phyloP scores from a whole-genome alignment of 768 basidiomycete genomes.

The Naganishia vishniacii region DNA sequence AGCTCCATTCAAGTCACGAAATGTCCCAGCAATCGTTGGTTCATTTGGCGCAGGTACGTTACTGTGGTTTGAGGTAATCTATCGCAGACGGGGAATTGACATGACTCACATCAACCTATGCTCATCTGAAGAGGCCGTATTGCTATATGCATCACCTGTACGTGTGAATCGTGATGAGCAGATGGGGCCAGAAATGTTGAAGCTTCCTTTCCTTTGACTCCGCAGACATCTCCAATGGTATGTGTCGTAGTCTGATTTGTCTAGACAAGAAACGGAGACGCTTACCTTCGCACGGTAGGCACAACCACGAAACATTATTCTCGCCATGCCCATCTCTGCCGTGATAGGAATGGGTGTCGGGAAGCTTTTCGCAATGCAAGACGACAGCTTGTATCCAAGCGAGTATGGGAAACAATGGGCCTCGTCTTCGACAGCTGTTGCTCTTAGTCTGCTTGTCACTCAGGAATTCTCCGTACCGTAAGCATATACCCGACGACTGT shows the following conservation, averaged over 20 bases:
- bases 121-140: neutral
- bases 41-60: conserved; percentile 10
- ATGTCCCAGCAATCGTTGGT: conserved; percentile 3
- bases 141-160: conserved; percentile 7
- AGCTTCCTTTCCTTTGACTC: neutral
- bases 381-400: conserved; percentile 9
- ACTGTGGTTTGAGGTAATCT: neutral
- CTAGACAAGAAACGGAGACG: no score
- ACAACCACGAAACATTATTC: conserved; percentile 16
- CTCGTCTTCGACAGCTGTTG: conserved; percentile 16
- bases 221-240: conserved; percentile 17
- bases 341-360: conserved; percentile 19
- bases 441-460: conserved; percentile 21
- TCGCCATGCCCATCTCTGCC: conserved; percentile 19
- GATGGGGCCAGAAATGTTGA: neutral
- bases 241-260: neutral
- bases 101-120: neutral
- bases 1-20: conserved; percentile 1
- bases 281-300: no score
- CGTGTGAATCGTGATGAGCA: neutral
- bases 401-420: conserved; percentile 24
- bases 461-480: conserved; percentile 22
- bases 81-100: no score
- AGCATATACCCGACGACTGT: neutral
- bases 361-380: conserved; percentile 22